A percentile compares a stretch with the other conserved stretches of the same genome.
These are phyloP conservation scores for Haberlea rhodopensis DNA, from an alignment of 257 asterid species.

Conservation along the genomic window DNA sequence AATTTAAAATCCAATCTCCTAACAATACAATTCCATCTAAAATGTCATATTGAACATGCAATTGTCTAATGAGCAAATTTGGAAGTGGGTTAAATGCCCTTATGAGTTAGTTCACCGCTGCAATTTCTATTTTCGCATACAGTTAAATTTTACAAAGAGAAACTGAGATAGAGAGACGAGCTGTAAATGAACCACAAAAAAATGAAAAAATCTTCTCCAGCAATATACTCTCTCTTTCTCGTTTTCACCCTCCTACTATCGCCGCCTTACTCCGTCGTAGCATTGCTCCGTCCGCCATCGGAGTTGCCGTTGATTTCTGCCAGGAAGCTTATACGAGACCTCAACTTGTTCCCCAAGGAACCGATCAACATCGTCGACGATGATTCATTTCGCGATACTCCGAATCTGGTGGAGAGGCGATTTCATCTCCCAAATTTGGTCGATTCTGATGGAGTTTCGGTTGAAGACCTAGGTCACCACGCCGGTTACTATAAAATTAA, in stretches of 20 bases:
- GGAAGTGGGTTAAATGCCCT: too few species aligned
- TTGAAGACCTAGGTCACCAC: slow-evolving; percentile 72
- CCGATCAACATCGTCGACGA: slow-evolving; percentile 48
- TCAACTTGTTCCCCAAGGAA: slow-evolving; percentile 65
- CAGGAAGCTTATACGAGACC: slow-evolving; percentile 61
- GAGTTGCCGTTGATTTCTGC: slow-evolving; percentile 41
- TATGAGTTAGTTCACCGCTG: too few species aligned
- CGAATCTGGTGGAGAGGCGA: slow-evolving; percentile 67
- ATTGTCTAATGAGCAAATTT: too few species aligned
- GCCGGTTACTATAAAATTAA: slow-evolving; percentile 85
- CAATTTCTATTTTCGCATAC: too few species aligned
- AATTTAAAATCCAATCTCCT: too few species aligned
- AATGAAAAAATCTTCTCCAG: slow-evolving; percentile 38
- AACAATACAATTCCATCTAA: too few species aligned
- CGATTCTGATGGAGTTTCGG: slow-evolving; percentile 47
- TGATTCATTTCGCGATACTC: slow-evolving; percentile 26
- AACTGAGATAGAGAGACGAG: neutral
- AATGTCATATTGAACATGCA: too few species aligned
- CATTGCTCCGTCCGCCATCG: slow-evolving; percentile 51
- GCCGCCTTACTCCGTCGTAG: slow-evolving; percentile 36
- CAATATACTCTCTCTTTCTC: slow-evolving; percentile 26
- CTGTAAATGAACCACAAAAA: slow-evolving; percentile 5
- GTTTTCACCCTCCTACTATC: slow-evolving; percentile 27
- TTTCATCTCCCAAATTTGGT: slow-evolving; percentile 55
- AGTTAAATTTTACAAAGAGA: too few species aligned